Base-by-base conservation (phyloP, 1,284 basidiomycete species). In the Pseudozyma thailandica region DNA sequence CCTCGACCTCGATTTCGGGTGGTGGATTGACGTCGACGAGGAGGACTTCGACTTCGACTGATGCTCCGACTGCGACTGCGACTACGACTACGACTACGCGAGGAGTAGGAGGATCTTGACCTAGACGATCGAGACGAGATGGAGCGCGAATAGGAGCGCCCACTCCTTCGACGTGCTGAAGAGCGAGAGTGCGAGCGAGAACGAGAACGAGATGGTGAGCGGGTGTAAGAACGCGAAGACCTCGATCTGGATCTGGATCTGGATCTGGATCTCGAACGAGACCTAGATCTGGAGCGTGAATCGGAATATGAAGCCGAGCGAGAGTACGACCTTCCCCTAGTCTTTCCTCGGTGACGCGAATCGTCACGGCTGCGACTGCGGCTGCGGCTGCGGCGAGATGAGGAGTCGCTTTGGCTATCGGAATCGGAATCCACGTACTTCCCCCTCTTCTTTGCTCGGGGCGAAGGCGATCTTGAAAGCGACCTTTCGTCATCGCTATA, bases 191-290 rank as follows among this genome's bases (percentile, higher is more conserved):
- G 72, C 23, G 53, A 61, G 37, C 58, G 75, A 18, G 63, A 70
- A n/a, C 69, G 65, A n/a, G 77, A 77, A 10, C 48, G 49, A n/a
- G 74, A 69, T 26, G 54, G 54, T 15, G 61, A 60, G 31, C 56
- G 56, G 38, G 49, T 42, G 27, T 43, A 57, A 6, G 59, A 51
- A 54, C 55, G 41, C 61, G 62, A 49, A 41, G 70, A 39, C 65
- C 63, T 44, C 7, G 59, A 57, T 15, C 30, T 31, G 7, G 30
- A 15, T 31, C 30, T 31, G 30, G 30, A 31, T 31, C 30, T 31
- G 30, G 30, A 57, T 15, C 65, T 38, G 20, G 44, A 48, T 66
- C 49, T 64, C 39, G 47, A 68, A 46, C 66, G 51, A 25, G 59
- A 46, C 18, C 65, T 47, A 21, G 56, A 53, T 16, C 62, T 42